These are phyloP conservation scores for Camelina laxa DNA, from an alignment of 345 rosid genomes.

Conservation along the genomic window DNA sequence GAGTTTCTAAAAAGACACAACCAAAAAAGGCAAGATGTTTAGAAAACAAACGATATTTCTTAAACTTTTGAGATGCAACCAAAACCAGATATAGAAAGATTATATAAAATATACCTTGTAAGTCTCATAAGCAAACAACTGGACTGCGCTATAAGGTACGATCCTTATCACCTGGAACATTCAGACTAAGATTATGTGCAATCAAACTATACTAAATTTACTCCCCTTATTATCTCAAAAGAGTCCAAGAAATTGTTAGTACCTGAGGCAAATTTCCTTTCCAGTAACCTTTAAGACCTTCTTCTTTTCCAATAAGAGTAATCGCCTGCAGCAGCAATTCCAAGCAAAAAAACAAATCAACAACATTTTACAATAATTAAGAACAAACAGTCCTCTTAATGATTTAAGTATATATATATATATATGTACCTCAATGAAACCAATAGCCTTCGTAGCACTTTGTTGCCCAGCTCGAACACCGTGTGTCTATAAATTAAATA, in stretches of 20 bases:
- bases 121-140: constrained; percentile 89
- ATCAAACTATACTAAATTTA: neutral
- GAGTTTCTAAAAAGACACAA: constrained; percentile 67
- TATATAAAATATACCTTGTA: constrained; percentile 78
- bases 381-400: constrained; percentile 1
- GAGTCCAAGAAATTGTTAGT: constrained; percentile 19
- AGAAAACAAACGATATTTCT: neutral
- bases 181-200: constrained; percentile 32
- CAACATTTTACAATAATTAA: neutral
- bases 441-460: constrained; percentile 81
- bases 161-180: constrained; percentile 80
- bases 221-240: neutral
- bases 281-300: constrained; percentile 96
- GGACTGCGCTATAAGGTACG: constrained; percentile 93
- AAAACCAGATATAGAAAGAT: constrained; percentile 3
- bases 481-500: constrained; percentile 67
- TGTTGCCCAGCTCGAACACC: constrained; percentile 83
- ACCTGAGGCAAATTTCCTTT: constrained; percentile 99
- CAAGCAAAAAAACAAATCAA: constrained; percentile 20
- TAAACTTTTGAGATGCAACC: constrained; percentile 23
- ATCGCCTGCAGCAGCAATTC: constrained; percentile 65
- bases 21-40: constrained; percentile 24
- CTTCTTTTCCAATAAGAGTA: constrained; percentile 75
- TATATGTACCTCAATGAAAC: constrained; percentile 75
- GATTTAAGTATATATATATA: neutral